Evolutionary conservation across 352 stramenopile genomes (phyloP).

Genomic region (Pythium dissotocum): DNA sequence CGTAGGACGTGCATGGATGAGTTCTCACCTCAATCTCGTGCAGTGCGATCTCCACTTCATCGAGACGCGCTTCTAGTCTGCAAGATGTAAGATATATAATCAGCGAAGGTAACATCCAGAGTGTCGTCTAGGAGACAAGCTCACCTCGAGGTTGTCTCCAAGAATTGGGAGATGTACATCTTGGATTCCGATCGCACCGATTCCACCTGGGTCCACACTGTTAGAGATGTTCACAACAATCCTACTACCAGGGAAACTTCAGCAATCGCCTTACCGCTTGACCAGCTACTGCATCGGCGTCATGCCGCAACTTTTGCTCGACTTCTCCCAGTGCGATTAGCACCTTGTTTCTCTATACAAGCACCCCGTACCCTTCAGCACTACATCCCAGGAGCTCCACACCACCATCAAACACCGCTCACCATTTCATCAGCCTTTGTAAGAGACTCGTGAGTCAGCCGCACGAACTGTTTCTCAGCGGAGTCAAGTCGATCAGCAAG

Average conservation of each 20-base stretch:
- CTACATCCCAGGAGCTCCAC: background rate
- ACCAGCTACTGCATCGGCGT: constrained; percentile 37
- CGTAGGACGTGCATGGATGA: background rate
- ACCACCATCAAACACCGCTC: background rate
- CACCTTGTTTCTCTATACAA: constrained; percentile 33
- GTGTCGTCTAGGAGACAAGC: background rate
- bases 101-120: too few relatives aligned
- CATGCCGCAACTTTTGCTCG: constrained; percentile 39
- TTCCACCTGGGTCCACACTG: constrained; percentile 18
- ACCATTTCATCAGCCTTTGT: constrained; percentile 52
- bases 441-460: constrained; percentile 36
- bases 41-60: constrained; percentile 2
- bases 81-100: background rate
- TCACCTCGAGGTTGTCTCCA: constrained; percentile 21
- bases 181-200: constrained; percentile 25
- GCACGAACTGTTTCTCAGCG: constrained; percentile 47
- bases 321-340: constrained; percentile 39
- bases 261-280: constrained; percentile 31
- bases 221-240: constrained; percentile 3
- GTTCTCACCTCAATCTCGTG: background rate
- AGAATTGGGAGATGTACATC: constrained; percentile 22
- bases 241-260: too few relatives aligned
- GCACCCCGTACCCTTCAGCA: background rate
- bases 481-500: constrained; percentile 39
- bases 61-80: constrained; percentile 7